Percentiles rank a stretch among this genome's conserved stretches.
These are phyloP conservation scores for Pythium brachiatum DNA, from an alignment of 352 stramenopile genomes.

Conservation along the genomic window DNA sequence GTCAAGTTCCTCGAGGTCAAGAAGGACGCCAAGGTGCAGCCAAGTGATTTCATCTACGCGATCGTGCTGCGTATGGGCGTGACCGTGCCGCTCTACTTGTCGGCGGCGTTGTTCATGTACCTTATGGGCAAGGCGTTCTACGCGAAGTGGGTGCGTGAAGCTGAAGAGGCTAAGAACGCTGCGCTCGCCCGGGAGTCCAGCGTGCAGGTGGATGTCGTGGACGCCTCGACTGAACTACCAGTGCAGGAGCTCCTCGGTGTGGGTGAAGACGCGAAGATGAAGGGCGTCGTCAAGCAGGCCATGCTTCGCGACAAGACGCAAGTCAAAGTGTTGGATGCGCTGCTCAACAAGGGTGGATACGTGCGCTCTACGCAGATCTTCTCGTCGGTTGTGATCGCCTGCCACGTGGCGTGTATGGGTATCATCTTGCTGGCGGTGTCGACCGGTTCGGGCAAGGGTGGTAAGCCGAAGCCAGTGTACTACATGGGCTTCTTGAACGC, in stretches of 20 bases:
- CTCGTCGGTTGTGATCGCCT: conserved; percentile 62
- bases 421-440: conserved; percentile 65
- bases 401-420: conserved; percentile 70
- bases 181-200: conserved; percentile 41
- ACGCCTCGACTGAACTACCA: conserved; percentile 17
- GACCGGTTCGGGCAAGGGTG: conserved; percentile 30
- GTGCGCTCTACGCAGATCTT: conserved; percentile 81
- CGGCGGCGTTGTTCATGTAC: conserved; percentile 73
- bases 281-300: conserved; percentile 43
- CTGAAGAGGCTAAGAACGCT: conserved; percentile 58
- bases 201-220: conserved; percentile 30
- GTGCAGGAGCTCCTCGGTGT: conserved; percentile 10
- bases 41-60: conserved; percentile 54
- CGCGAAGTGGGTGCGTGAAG: conserved; percentile 61
- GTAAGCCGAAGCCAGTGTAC: conserved; percentile 72
- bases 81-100: conserved; percentile 71
- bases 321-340: conserved; percentile 48
- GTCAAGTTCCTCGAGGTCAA: conserved; percentile 78
- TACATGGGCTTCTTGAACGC: conserved; percentile 85
- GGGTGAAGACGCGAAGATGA: conserved; percentile 29
- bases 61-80: conserved; percentile 65
- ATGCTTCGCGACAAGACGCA: conserved; percentile 49
- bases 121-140: conserved; percentile 74
- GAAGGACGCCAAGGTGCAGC: conserved; percentile 45
- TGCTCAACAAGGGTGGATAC: conserved; percentile 76